phyloP scores from a whole-genome alignment of 2,329 filamentous ascomycete species.

The Sclerotinia minor region DNA sequence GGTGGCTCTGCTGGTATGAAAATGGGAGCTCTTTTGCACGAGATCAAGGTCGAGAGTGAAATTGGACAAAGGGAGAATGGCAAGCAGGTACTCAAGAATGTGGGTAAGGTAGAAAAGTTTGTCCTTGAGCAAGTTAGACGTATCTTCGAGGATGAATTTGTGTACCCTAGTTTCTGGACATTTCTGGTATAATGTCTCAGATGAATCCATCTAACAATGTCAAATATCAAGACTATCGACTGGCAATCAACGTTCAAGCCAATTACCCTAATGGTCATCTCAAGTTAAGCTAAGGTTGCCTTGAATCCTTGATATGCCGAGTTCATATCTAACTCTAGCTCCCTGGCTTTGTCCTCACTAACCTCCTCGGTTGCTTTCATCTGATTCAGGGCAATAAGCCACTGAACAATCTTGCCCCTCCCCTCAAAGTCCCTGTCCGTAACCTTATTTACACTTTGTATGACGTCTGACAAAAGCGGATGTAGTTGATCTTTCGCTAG shows the following conservation, averaged over 20 bases:
- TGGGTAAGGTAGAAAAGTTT: slow-evolving; percentile 97
- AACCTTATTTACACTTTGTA: slow-evolving; percentile 95
- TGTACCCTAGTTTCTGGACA: slow-evolving; percentile 98
- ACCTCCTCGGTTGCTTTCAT: slow-evolving; percentile 96
- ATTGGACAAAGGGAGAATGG: slow-evolving; percentile 90
- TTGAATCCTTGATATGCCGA: slow-evolving; percentile 95
- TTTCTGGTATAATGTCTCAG: slow-evolving; percentile 68
- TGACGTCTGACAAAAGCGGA: slow-evolving; percentile 89
- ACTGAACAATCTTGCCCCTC: slow-evolving; percentile 95
- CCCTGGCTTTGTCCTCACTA: slow-evolving; percentile 80
- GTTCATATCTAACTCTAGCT: slow-evolving; percentile 91
- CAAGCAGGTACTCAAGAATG: slow-evolving; percentile 95
- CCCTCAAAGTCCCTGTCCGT: slow-evolving; percentile 94
- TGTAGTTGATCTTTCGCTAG: slow-evolving; percentile 96
- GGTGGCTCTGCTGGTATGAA: slow-evolving; percentile 42
- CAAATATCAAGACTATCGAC: background rate
- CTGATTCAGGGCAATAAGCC: slow-evolving; percentile 95
- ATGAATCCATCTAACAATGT: background rate
- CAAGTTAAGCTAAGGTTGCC: slow-evolving; percentile 41
- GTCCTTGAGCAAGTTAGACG: slow-evolving; percentile 93
- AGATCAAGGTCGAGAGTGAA: slow-evolving; percentile 95
- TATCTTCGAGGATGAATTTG: slow-evolving; percentile 98
- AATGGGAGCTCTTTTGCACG: slow-evolving; percentile 78
- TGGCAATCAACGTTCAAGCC: background rate
- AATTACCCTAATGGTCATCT: slow-evolving; percentile 18